These are phyloP conservation scores for Dacryopinax spathularia DNA, from an alignment of 768 basidiomycete species.

Conservation along the genomic window DNA sequence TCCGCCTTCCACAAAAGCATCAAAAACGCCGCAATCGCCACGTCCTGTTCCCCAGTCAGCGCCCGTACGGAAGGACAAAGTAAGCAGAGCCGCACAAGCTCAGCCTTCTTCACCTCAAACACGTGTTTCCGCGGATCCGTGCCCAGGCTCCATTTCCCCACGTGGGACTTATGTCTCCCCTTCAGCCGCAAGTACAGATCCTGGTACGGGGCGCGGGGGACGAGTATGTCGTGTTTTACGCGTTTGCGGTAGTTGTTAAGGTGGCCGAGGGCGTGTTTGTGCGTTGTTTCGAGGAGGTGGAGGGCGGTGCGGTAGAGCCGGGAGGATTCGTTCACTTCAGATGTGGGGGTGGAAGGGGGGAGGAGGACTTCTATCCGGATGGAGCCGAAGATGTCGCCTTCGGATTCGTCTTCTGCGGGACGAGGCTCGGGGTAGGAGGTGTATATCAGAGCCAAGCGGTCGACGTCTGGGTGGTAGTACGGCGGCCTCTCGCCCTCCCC, in stretches of 20 bases:
- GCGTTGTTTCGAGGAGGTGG: constrained; percentile 64
- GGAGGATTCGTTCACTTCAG: constrained; percentile 38
- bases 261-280: constrained; percentile 80
- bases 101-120: constrained; percentile 48
- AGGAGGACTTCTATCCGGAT: constrained; percentile 47
- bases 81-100: neutral
- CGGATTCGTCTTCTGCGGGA: constrained; percentile 14
- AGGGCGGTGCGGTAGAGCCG: constrained; percentile 70
- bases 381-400: neutral
- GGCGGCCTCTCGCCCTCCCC: constrained; percentile 40
- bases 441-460: constrained; percentile 71
- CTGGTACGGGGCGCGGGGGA: constrained; percentile 67
- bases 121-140: constrained; percentile 86
- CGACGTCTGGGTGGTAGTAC: constrained; percentile 80
- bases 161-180: constrained; percentile 64
- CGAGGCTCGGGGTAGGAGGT: constrained; percentile 24
- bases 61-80: neutral
- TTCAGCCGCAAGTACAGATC: constrained; percentile 82
- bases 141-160: constrained; percentile 60
- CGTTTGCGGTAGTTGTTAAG: constrained; percentile 75
- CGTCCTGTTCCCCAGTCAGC: constrained; percentile 44
- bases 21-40: constrained; percentile 85
- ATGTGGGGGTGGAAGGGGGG: constrained; percentile 25
- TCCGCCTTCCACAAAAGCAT: constrained; percentile 81
- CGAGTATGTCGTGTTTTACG: constrained; percentile 64